These are phyloP conservation scores for Phytopythium chamaehyphon DNA, from an alignment of 352 stramenopile species.

Conservation along the genomic window DNA sequence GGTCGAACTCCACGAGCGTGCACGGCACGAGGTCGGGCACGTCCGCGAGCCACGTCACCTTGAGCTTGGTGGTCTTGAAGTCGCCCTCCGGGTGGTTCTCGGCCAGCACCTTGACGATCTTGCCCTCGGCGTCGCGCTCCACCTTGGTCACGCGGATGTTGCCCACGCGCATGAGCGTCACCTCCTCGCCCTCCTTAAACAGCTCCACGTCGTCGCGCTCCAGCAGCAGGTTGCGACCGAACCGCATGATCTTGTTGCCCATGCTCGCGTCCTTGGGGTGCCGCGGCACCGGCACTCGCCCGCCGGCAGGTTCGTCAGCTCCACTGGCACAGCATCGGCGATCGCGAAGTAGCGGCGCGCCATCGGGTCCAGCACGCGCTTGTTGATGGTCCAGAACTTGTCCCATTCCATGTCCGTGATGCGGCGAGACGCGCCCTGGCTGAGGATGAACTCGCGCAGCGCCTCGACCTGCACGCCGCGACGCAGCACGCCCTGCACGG, in stretches of 20 bases:
- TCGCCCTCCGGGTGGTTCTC: conserved; percentile 80
- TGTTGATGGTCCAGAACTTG: conserved; percentile 99
- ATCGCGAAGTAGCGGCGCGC: conserved; percentile 97
- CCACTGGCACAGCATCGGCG: conserved; percentile 87
- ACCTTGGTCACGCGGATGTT: conserved; percentile 86
- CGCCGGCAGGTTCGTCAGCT: conserved; percentile 72
- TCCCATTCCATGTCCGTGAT: conserved; percentile 99
- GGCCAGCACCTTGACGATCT: conserved; percentile 60
- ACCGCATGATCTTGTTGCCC: conserved; percentile 87
- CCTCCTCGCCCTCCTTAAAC: conserved; percentile 95
- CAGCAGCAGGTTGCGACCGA: conserved; percentile 89
- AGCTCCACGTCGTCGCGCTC: conserved; percentile 94
- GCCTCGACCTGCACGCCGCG: conserved; percentile 95
- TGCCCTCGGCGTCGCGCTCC: conserved; percentile 45
- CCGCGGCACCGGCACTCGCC: conserved; percentile 51
- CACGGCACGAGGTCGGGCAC: conserved; percentile 86
- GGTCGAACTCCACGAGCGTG: conserved; percentile 97
- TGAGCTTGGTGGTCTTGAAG: conserved; percentile 96
- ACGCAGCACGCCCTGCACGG: conserved; percentile 95
- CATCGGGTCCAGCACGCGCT: conserved; percentile 96
- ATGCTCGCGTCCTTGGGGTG: conserved; percentile 80
- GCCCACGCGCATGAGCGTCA: conserved; percentile 98
- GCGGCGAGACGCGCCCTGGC: conserved; percentile 93
- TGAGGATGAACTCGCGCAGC: conserved; percentile 97
- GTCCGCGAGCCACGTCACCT: conserved; percentile 95